A percentile compares a stretch with the other conserved stretches of the same genome.
These are phyloP conservation scores for Euptelea pleiosperma DNA, from an alignment of 164 flowering plant genomes.

Conservation along the genomic window DNA sequence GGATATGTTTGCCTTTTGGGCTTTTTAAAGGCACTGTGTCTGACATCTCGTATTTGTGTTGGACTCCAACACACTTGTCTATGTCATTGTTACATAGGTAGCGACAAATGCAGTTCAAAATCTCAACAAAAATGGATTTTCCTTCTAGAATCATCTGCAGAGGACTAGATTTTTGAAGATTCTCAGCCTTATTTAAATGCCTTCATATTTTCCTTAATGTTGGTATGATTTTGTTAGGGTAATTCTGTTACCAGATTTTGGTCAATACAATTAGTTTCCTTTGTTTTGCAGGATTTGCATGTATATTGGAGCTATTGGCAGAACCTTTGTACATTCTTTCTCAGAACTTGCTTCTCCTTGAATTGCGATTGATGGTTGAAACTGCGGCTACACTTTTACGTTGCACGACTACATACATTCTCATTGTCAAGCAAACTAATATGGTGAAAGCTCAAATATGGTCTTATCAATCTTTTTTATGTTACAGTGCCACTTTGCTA, in stretches of 20 bases:
- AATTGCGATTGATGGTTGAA: constrained; percentile 74
- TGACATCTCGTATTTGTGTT: no score
- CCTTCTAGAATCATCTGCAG: neutral
- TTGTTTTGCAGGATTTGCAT: constrained; percentile 69
- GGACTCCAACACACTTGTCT: no score
- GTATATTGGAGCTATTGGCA: constrained; percentile 82
- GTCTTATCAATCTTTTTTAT: neutral
- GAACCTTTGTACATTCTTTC: constrained; percentile 93
- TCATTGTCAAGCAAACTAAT: constrained; percentile 44
- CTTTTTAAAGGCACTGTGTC: no score
- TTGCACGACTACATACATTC: constrained; percentile 62
- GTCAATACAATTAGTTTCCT: neutral
- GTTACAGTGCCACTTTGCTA: neutral
- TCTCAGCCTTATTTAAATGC: neutral
- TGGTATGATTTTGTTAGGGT: neutral
- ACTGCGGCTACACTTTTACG: constrained; percentile 71
- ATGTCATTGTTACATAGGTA: no score
- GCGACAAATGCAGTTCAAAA: neutral
- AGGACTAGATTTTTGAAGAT: neutral
- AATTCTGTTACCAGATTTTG: neutral
- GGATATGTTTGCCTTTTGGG: no score
- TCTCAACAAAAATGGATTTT: neutral
- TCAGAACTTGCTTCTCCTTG: constrained; percentile 73
- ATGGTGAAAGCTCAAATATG: constrained; percentile 44
- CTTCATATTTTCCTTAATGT: neutral